Base-by-base conservation (phyloP, 192 early-diverging fungal genomes). In the Phycomyces nitens region DNA sequence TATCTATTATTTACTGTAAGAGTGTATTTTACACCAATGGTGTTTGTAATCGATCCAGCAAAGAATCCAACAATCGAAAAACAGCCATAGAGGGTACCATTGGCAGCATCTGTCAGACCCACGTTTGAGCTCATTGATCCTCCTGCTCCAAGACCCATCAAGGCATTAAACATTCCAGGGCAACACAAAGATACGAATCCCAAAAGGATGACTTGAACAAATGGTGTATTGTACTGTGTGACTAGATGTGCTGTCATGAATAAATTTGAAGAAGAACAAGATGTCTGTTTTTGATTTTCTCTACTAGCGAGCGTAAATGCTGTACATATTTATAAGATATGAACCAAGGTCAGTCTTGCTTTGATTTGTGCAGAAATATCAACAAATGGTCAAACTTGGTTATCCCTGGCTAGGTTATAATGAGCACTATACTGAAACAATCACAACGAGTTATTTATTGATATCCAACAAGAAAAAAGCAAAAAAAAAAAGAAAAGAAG, bases 161-260 rank as follows among this genome's bases (percentile, higher is more conserved):
- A 71, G 34, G 88, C 86, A 53, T 89, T 89, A 62, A 88, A 91
- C 89, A 91, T 91, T 11, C 89, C 89, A n/a, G 89, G 89, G 60
- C 88, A 89, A 44, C 84, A 82, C 68, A 91, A 86, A 62, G 86
- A 88, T 22, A 91, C 82, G 43, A 89, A 77, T 29, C 87, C 85
- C 23, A 91, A 76, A 47, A 89, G 77, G 60, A 86, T 75, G 56
- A 91, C 81, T 68, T 91, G 89, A 43, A 79, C 76, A 73, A 88
- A 53, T 20, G 88, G 78, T 21, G 82, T 86, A 58, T 78, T 82
- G 76, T 81, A 80, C 38, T 76, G 59, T 9, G 5, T 18, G 10
- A 55, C 15, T n/a, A 42, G 29, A 22, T 0, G 22, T 6, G 8
- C 15, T 23, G 26, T 22, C 18, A 64, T 16, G 34, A 55, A 42